Conservation (phyloP, 73 alveolate species). For the Tetrahymena malaccensis region DNA sequence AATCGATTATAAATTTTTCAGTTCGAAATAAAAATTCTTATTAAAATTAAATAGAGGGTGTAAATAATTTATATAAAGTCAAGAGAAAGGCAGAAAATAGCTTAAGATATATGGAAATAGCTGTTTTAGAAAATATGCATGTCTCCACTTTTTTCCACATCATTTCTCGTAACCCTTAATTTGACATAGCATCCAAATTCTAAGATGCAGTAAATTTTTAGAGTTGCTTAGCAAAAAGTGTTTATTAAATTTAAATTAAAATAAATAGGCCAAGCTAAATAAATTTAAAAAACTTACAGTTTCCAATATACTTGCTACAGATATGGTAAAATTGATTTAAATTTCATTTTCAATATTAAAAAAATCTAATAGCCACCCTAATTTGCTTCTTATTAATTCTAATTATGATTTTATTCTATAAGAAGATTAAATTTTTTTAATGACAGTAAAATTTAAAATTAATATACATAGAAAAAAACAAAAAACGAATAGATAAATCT, state of each 20-base stretch:
- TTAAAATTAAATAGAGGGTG: constrained; percentile 25
- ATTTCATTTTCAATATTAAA: neutral
- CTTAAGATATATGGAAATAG: constrained; percentile 10
- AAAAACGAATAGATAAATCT: too few relatives aligned
- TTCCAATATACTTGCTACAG: neutral
- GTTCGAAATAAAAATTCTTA: neutral
- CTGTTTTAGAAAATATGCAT: constrained; percentile 42
- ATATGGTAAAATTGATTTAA: neutral
- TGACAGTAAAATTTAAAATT: too few relatives aligned
- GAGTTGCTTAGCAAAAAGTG: neutral
- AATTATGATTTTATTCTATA: neutral
- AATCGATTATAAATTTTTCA: neutral
- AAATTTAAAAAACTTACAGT: neutral
- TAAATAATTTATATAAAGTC: constrained; percentile 24
- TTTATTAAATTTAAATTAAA: neutral
- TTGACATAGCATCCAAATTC: constrained; percentile 6
- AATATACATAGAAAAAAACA: too few relatives aligned
- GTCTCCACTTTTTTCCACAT: constrained; percentile 32
- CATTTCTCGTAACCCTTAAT: constrained; percentile 10
- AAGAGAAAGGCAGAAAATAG: constrained; percentile 17
- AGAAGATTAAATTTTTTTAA: too few relatives aligned
- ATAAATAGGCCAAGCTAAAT: neutral
- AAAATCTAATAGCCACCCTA: neutral
- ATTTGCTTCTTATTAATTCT: neutral
- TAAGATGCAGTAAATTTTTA: neutral